phyloP scores from a whole-genome alignment of 2,329 filamentous ascomycete species.

The Gremmenia infestans region DNA sequence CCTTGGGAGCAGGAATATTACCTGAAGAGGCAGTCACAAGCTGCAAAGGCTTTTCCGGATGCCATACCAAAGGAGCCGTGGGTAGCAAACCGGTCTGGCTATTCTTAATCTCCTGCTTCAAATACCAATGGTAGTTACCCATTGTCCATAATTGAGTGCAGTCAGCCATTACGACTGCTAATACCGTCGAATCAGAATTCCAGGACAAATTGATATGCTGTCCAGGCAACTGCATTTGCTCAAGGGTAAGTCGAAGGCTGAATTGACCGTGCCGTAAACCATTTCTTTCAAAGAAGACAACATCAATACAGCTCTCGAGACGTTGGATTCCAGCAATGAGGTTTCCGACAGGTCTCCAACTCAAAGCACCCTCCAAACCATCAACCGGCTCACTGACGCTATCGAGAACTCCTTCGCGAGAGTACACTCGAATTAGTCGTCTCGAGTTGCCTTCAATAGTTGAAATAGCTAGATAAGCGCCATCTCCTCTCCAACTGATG shows the following conservation, averaged over 20 bases:
- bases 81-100: conserved; percentile 33
- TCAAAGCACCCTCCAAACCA: conserved; percentile 78
- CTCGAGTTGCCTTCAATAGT: conserved; percentile 64
- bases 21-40: conserved; percentile 52
- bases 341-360: conserved; percentile 89
- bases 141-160: conserved; percentile 92
- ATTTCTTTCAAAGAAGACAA: conserved; percentile 95
- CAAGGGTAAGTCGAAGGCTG: conserved; percentile 61
- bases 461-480: conserved; percentile 84
- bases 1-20: conserved; percentile 31
- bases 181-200: conserved; percentile 88
- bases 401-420: conserved; percentile 82
- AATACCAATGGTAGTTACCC: conserved; percentile 96
- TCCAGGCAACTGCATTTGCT: conserved; percentile 50
- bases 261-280: conserved; percentile 97
- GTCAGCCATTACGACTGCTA: conserved; percentile 73
- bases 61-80: conserved; percentile 54
- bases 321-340: conserved; percentile 83
- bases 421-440: conserved; percentile 83
- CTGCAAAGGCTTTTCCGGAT: conserved; percentile 75
- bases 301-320: conserved; percentile 61
- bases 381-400: conserved; percentile 95
- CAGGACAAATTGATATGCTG: conserved; percentile 66
- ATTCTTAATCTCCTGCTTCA: conserved; percentile 78
- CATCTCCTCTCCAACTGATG: conserved; percentile 93